Conservation (phyloP, 1,139 yeast species). For the Pneumocystis oryctolagi region DNA sequence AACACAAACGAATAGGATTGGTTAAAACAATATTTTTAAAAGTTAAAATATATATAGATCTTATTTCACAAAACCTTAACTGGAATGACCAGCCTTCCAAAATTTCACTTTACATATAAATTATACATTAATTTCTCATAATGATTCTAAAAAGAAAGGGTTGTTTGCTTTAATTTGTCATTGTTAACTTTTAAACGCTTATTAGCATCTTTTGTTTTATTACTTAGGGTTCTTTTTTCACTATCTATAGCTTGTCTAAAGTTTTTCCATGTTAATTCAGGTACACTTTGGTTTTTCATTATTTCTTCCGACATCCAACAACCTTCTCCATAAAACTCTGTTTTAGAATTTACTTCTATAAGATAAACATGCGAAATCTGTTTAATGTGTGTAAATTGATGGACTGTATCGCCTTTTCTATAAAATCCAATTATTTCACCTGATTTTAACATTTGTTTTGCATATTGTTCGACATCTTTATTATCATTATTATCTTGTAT, state of each 20-base stretch:
- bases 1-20: not conserved
- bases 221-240: not conserved
- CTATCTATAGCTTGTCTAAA: not conserved
- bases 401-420: not conserved
- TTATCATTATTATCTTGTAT: not conserved
- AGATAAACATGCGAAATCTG: not conserved
- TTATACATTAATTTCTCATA: not conserved
- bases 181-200: not conserved
- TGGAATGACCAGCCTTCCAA: not conserved
- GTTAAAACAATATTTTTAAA: not conserved
- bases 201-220: not conserved
- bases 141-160: not conserved
- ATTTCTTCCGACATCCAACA: not conserved
- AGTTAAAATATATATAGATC: not conserved
- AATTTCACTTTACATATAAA: not conserved
- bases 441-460: not conserved
- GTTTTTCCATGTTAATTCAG: not conserved
- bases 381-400: not conserved
- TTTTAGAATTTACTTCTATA: not conserved
- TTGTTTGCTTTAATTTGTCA: not conserved
- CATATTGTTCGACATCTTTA: not conserved
- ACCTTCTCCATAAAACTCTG: not conserved
- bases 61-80: not conserved
- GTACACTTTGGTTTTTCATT: not conserved
- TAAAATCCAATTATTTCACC: not conserved